Conservation (phyloP, 2,329 filamentous ascomycete genomes). For the Zelopaecilomyces penicillatus region DNA sequence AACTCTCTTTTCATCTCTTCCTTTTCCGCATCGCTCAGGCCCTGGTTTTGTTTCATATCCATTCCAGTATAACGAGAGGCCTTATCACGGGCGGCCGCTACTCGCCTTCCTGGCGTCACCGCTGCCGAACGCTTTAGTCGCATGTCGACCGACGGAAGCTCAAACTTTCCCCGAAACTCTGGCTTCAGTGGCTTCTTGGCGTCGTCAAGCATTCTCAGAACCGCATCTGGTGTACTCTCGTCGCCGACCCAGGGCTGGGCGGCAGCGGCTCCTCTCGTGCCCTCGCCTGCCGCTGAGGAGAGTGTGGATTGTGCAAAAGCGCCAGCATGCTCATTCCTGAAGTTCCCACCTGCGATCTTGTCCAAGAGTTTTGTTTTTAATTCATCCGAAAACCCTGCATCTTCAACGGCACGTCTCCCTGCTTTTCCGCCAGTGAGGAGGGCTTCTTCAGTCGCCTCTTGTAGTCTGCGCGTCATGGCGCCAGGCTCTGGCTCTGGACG, state of each 20-base stretch:
- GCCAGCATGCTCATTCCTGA: constrained; percentile 40
- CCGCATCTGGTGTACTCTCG: constrained; percentile 65
- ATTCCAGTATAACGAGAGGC: constrained; percentile 43
- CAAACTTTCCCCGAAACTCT: constrained; percentile 37
- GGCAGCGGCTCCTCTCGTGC: constrained; percentile 59
- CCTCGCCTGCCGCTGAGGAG: constrained; percentile 53
- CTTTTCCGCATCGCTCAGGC: constrained; percentile 61
- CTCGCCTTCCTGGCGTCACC: constrained; percentile 36
- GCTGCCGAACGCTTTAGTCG: constrained; percentile 34
- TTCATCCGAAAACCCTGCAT: constrained; percentile 56
- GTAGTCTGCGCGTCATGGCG: constrained; percentile 47
- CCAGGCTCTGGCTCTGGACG: constrained; percentile 21
- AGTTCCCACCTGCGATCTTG: constrained; percentile 47
- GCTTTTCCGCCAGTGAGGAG: constrained; percentile 50
- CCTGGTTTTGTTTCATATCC: constrained; percentile 38
- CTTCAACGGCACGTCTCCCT: constrained; percentile 50
- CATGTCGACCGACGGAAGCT: constrained; percentile 44
- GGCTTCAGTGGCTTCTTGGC: constrained; percentile 60
- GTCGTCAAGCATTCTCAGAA: constrained; percentile 78
- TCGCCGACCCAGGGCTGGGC: constrained; percentile 69
- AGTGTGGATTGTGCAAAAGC: constrained; percentile 42
- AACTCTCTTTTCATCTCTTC: constrained; percentile 65
- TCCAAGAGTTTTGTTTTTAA: constrained; percentile 50
- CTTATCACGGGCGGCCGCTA: constrained; percentile 48
- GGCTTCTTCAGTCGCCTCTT: constrained; percentile 56